A percentile compares a stretch with the other conserved stretches of the same genome.
phyloP scores from a whole-genome alignment of 306 rosid genomes.

The Sechiopsis laciniata region DNA sequence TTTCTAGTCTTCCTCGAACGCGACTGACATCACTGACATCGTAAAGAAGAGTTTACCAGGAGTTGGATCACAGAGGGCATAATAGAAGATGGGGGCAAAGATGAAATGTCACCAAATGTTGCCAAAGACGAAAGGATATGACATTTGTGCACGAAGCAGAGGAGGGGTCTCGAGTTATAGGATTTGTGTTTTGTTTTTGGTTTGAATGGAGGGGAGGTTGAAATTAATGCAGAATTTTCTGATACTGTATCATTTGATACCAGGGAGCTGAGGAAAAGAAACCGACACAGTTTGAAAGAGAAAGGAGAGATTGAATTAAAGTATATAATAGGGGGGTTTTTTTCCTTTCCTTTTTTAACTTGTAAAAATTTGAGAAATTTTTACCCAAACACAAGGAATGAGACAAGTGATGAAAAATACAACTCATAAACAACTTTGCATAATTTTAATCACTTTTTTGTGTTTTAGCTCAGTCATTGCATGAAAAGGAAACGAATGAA shows the following conservation, averaged over 20 bases:
- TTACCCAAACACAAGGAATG: constrained; percentile 15
- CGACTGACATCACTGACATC: neutral
- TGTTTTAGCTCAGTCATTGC: neutral
- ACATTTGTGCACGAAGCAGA: neutral
- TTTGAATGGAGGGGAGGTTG: neutral
- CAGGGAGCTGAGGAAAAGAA: constrained; percentile 11
- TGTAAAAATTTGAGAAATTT: constrained; percentile 13
- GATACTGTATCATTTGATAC: constrained; percentile 22
- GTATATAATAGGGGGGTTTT: constrained; percentile 19
- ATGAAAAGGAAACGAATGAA: neutral
- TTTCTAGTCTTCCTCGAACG: neutral
- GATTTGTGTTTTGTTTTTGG: neutral
- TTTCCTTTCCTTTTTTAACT: neutral
- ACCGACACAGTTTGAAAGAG: constrained; percentile 8
- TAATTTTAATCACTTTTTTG: neutral
- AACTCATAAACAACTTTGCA: constrained; percentile 8
- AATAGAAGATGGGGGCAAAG: neutral
- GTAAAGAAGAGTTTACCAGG: neutral
- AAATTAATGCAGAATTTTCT: constrained; percentile 12
- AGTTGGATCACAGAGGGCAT: neutral
- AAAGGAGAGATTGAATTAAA: constrained; percentile 16
- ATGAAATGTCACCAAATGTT: neutral
- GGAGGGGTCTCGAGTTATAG: constrained; percentile 2
- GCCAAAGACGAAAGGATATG: neutral
- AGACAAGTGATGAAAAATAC: constrained; percentile 18